Evolutionary conservation across 352 stramenopile genomes (phyloP).

Genomic region (Bremia lactucae): DNA sequence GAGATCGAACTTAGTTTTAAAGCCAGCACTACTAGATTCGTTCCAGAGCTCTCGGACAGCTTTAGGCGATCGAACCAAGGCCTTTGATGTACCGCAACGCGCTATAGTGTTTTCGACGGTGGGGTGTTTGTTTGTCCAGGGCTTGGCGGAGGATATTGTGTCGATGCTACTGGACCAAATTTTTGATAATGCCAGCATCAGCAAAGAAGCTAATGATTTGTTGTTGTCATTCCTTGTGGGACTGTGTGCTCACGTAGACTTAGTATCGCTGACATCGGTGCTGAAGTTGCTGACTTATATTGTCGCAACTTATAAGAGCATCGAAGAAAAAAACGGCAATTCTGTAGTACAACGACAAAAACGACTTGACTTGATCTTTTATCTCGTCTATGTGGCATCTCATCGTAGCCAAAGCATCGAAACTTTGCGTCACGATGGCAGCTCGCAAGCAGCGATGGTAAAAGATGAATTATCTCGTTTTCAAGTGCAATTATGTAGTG

Average conservation of each 20-base stretch:
- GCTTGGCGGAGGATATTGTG: slow-evolving; percentile 22
- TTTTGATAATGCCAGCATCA: background rate
- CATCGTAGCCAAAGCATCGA: slow-evolving; percentile 21
- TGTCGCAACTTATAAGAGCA: slow-evolving; percentile 14
- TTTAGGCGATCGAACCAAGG: background rate
- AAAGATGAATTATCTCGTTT: slow-evolving; percentile 17
- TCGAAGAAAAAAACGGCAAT: background rate
- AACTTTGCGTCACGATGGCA: slow-evolving; percentile 12
- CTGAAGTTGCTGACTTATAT: slow-evolving; percentile 20
- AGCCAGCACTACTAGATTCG: slow-evolving; percentile 15
- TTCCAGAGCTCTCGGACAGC: slow-evolving; percentile 5
- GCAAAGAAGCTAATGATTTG: background rate
- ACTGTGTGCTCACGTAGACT: slow-evolving; percentile 31
- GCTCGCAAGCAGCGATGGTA: slow-evolving; percentile 7
- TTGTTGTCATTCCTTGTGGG: slow-evolving; percentile 25
- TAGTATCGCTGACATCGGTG: slow-evolving; percentile 24
- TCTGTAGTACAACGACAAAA: background rate
- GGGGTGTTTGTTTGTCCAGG: slow-evolving; percentile 33
- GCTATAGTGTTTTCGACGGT: slow-evolving; percentile 26
- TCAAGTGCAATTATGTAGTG: slow-evolving; percentile 25
- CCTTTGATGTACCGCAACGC: background rate
- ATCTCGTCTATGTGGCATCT: slow-evolving; percentile 32
- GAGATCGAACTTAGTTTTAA: slow-evolving; percentile 20
- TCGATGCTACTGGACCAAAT: slow-evolving; percentile 8
- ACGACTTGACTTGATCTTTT: slow-evolving; percentile 16